These are phyloP conservation scores for Colletotrichum euphorbiae DNA, from an alignment of 2,329 filamentous ascomycete genomes.

Conservation along the genomic window DNA sequence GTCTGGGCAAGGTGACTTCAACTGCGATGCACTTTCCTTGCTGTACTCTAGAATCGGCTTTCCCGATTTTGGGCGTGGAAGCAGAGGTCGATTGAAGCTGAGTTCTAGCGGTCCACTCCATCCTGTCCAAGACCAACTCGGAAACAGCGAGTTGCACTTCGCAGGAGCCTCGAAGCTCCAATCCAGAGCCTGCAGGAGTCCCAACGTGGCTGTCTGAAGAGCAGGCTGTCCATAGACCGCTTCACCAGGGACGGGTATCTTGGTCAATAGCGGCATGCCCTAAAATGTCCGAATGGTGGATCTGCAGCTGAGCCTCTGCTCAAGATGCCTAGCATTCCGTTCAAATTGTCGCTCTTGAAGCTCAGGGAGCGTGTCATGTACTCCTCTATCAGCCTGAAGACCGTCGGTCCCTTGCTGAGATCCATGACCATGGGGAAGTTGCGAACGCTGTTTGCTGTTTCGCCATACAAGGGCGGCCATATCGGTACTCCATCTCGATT, in stretches of 20 bases:
- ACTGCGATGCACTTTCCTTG: background rate
- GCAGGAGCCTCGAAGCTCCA: background rate
- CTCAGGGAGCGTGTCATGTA: background rate
- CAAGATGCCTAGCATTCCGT: slow-evolving; percentile 4
- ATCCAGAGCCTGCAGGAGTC: background rate
- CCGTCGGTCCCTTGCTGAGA: background rate
- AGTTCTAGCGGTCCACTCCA: background rate
- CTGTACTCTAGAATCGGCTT: background rate
- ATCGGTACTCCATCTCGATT: background rate
- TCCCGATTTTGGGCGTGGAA: background rate
- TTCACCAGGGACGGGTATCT: background rate
- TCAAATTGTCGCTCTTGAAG: background rate
- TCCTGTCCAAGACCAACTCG: slow-evolving; percentile 18
- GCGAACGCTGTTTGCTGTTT: background rate
- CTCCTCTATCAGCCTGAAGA: background rate
- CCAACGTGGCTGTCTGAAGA: background rate
- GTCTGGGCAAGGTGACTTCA: background rate
- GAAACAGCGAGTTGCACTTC: background rate
- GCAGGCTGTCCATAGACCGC: background rate
- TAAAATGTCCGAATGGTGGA: background rate
- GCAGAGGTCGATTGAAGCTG: background rate
- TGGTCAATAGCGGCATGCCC: background rate
- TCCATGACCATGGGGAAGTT: slow-evolving; percentile 6
- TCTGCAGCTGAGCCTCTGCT: background rate
- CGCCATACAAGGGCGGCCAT: slow-evolving; percentile 7